Percentiles rank a stretch among this genome's conserved stretches.
These are phyloP conservation scores for Sordaria brevicollis DNA, from an alignment of 495 filamentous ascomycete genomes.

Conservation along the genomic window DNA sequence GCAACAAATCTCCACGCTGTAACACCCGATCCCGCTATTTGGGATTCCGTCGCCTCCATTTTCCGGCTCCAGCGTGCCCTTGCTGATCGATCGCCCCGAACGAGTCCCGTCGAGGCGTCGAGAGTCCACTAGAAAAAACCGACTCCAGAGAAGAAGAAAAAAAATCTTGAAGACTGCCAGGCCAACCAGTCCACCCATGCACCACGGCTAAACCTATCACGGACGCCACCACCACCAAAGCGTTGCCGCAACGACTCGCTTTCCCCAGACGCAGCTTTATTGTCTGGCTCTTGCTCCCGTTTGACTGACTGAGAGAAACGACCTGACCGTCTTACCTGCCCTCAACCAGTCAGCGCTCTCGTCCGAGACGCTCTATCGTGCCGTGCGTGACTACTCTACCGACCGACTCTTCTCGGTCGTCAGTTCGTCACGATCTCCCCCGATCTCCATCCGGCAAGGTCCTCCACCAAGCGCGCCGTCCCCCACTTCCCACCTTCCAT, in stretches of 20 bases:
- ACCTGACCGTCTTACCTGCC: neutral
- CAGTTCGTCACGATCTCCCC: neutral
- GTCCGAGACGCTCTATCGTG: neutral
- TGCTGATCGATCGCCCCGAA: neutral
- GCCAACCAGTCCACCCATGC: neutral
- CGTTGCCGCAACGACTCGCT: neutral
- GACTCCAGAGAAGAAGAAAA: neutral
- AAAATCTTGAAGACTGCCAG: neutral
- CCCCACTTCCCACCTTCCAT: constrained; percentile 2
- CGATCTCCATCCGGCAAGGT: neutral
- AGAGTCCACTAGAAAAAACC: neutral
- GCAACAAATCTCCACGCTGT: neutral
- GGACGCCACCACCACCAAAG: neutral
- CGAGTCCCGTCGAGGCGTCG: neutral
- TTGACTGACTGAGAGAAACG: too few relatives aligned
- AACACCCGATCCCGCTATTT: neutral
- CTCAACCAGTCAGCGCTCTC: neutral
- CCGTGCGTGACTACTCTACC: neutral
- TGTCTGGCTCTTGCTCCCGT: neutral
- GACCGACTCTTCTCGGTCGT: neutral
- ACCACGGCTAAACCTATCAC: neutral
- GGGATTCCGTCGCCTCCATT: neutral
- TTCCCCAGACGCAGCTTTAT: neutral
- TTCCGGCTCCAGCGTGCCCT: neutral
- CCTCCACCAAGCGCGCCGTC: constrained; percentile 6